Evolutionary conservation across 441 rosid species (phyloP), one percentile per base, ranked within the genome.

Genomic region (Corymbia calophylla): DNA sequence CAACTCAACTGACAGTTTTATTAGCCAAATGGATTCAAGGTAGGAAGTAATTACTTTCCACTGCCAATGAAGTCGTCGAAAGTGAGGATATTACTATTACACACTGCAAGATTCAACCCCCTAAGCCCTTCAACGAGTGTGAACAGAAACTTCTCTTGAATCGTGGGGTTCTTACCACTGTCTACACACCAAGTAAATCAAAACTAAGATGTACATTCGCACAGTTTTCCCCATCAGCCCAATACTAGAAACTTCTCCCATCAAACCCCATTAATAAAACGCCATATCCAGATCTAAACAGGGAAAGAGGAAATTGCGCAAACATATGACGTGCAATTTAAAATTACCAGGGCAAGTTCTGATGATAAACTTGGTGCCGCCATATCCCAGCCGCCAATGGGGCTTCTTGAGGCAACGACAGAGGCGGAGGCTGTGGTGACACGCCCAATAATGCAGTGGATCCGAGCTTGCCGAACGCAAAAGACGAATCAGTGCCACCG

Each of bases 391-490:
- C 7, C 5, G 7, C 1, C 0, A 1, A 25, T 21, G 7, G 64
- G 15, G 64, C n/a, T 58, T 6, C n/a, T 58, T 9, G 3, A 25
- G n/a, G 64, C 0, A 7, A 10, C 0, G 7, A 6, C 6, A 0
- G 3, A 56, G n/a, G 17, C 2, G 0, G 8, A 60, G 15, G 68
- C 1, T 3, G 17, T 0, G 4, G 31, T 31, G 5, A 27, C 66
- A 12, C 16, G 4, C 7, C 2, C 4, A 11, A 11, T 7, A 27
- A 60, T 27, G 66, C 16, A 27, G 0, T 4, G 0, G 16, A 1
- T 27, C 4, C 5, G 1, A 27, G 31, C 58, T 55, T 25, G 4
- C 10, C 0, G 0, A 0, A 55, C 0, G 10, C 0, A 0, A 2
- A 55, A 0, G 10, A 55, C 0, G 4, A 55, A 55, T 55, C 1